These are phyloP conservation scores for Papiliotrema nemorosa DNA, from an alignment of 1,284 basidiomycete genomes.

Conservation along the genomic window DNA sequence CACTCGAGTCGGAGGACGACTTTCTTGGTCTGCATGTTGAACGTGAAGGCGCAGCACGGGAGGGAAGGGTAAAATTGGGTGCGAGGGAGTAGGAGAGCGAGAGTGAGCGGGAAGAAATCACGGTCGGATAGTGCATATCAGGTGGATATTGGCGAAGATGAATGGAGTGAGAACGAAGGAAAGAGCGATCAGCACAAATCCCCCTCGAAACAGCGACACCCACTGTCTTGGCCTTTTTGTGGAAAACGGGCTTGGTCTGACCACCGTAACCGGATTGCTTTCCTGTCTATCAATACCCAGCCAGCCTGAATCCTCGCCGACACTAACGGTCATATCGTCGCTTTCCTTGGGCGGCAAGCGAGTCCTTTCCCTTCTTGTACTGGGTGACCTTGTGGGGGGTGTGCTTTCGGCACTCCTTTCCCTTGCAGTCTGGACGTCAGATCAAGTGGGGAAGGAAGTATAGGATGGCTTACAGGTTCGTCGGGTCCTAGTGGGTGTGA, in stretches of 20 bases:
- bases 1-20: slow-evolving; percentile 97
- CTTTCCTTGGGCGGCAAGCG: slow-evolving; percentile 96
- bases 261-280: slow-evolving; percentile 99
- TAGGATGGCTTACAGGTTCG: slow-evolving; percentile 39
- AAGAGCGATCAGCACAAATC: slow-evolving; percentile 6
- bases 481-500: slow-evolving; percentile 39
- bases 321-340: slow-evolving; percentile 88
- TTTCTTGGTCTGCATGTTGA: slow-evolving; percentile 76
- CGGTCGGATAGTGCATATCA: background rate
- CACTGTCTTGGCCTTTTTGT: slow-evolving; percentile 60
- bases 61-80: background rate
- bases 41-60: background rate
- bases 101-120: background rate
- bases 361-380: slow-evolving; percentile 99
- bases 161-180: background rate
- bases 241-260: slow-evolving; percentile 99
- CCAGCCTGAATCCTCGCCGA: background rate
- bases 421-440: slow-evolving; percentile 77
- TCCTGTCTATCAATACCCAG: slow-evolving; percentile 21
- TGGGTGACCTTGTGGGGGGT: slow-evolving; percentile 97
- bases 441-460: background rate
- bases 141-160: background rate
- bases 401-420: slow-evolving; percentile 98
- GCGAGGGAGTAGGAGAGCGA: background rate
- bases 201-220: slow-evolving; percentile 9